Conservation (phyloP, 1,284 basidiomycete species). For the Volvariella volvacea region DNA sequence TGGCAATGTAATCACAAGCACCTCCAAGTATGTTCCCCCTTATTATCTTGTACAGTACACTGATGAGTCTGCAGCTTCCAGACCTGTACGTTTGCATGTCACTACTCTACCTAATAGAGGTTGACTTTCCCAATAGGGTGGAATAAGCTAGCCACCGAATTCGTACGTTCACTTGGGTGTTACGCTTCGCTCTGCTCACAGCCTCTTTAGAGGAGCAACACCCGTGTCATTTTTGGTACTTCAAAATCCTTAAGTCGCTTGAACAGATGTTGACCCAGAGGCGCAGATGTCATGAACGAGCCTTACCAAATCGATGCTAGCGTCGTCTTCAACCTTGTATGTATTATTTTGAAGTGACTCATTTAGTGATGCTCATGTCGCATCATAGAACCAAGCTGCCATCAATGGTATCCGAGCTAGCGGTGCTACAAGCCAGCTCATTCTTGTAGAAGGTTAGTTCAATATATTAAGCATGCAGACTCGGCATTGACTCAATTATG, state of each 20-base stretch:
- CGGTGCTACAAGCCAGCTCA: conserved; percentile 51
- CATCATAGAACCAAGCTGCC: conserved; percentile 49
- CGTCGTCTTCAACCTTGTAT: conserved; percentile 38
- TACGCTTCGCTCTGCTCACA: neutral
- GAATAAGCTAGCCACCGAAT: conserved; percentile 47
- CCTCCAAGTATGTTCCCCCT: conserved; percentile 31
- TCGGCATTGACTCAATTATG: neutral
- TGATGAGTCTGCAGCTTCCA: conserved; percentile 34
- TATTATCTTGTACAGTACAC: neutral
- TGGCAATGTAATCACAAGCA: conserved; percentile 39
- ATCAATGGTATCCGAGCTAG: conserved; percentile 54
- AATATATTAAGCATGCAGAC: neutral
- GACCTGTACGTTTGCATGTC: conserved; percentile 29
- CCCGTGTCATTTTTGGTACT: conserved; percentile 46
- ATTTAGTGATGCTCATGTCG: conserved; percentile 6
- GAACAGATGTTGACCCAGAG: too few species aligned
- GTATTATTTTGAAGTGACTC: conserved; percentile 10
- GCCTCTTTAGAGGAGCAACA: conserved; percentile 38
- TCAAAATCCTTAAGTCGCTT: too few species aligned
- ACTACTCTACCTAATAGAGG: conserved; percentile 3
- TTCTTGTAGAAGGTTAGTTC: conserved; percentile 43
- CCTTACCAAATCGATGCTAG: conserved; percentile 46
- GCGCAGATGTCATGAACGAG: conserved; percentile 52
- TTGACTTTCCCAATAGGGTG: conserved; percentile 31
- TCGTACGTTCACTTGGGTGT: conserved; percentile 30